Evolutionary conservation across 2,329 filamentous ascomycete genomes (phyloP), one percentile per base, ranked within the genome.

Genomic region (Talaromyces islandicus): DNA sequence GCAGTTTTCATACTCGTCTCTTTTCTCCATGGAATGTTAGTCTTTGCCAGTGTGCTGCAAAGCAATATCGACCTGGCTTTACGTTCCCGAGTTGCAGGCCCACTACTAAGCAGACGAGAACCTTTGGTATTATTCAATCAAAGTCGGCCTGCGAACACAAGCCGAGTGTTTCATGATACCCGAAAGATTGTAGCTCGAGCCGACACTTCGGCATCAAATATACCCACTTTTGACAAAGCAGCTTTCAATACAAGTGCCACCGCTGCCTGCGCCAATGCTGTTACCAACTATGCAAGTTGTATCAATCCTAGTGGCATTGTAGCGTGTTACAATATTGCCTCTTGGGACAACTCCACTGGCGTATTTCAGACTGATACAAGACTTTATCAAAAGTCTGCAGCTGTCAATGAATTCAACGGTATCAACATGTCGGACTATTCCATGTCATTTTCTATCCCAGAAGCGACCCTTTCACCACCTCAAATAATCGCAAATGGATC

Each of bases 251-350:
- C 64, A 17, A 67, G 67, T 50, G 88, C 84, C 7, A 77, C 79
- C 32, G 68, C 75, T 11, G 87, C 87, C 24, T 94, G 90, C 73
- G 76, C 75, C 51, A 67, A 75, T 24, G 80, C 83, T 9, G 78
- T 94, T 19, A 71, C 73, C 2, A 71, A 75, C 27, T 78, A 91
- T 54, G 77, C 78, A 14, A 17, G 48, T 21, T 77, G 81, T 62
- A 83, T 83, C 25, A 93, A 92, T 65, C 88, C 89, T 5, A 88
- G 89, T 10, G 91, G 91, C 56, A 84, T 91, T 54, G 88, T 88
- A 61, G 84, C 90, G 54, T 95, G 91, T 81, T 94, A 93, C 78
- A 95, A 94, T 71, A 75, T 95, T 25, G 86, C 88, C 0, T 85
- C 84, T 43, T 81, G 91, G 60, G 83, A 93, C 75, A 68, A 65